A percentile compares a stretch with the other conserved stretches of the same genome.
These are phyloP conservation scores for Sarocladiaceae sp. DNA, from an alignment of 2,329 filamentous ascomycete species.

Conservation along the genomic window DNA sequence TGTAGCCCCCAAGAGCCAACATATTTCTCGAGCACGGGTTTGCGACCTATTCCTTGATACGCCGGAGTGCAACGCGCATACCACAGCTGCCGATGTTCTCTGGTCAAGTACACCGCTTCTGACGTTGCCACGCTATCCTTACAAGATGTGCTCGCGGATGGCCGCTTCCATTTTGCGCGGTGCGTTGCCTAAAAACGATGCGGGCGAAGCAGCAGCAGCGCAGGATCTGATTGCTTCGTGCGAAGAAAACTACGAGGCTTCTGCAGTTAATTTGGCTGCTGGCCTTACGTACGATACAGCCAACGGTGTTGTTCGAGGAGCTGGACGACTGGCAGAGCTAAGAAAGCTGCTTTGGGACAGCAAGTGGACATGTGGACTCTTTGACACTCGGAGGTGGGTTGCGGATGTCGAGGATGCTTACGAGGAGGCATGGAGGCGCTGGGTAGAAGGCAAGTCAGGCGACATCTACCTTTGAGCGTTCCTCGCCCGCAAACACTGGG, in stretches of 20 bases:
- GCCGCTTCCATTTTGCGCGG: slow-evolving; percentile 91
- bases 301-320: slow-evolving; percentile 46
- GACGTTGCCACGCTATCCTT: slow-evolving; percentile 84
- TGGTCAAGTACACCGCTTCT: slow-evolving; percentile 95
- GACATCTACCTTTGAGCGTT: slow-evolving; percentile 73
- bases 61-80: slow-evolving; percentile 96
- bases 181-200: slow-evolving; percentile 68
- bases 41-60: slow-evolving; percentile 96
- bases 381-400: slow-evolving; percentile 91
- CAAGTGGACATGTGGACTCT: slow-evolving; percentile 82
- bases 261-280: slow-evolving; percentile 64
- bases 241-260: slow-evolving; percentile 81
- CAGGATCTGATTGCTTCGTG: slow-evolving; percentile 71
- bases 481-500: neutral
- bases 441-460: slow-evolving; percentile 81
- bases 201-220: slow-evolving; percentile 66
- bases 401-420: slow-evolving; percentile 84
- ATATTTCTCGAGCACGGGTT: slow-evolving; percentile 86
- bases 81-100: slow-evolving; percentile 90
- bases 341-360: slow-evolving; percentile 77
- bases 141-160: slow-evolving; percentile 99
- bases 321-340: slow-evolving; percentile 72
- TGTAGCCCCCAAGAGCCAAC: slow-evolving; percentile 89
- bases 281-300: slow-evolving; percentile 55
- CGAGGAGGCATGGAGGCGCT: slow-evolving; percentile 80